Conservation (phyloP, 352 stramenopile species). For the Globisporangium perplexum region DNA sequence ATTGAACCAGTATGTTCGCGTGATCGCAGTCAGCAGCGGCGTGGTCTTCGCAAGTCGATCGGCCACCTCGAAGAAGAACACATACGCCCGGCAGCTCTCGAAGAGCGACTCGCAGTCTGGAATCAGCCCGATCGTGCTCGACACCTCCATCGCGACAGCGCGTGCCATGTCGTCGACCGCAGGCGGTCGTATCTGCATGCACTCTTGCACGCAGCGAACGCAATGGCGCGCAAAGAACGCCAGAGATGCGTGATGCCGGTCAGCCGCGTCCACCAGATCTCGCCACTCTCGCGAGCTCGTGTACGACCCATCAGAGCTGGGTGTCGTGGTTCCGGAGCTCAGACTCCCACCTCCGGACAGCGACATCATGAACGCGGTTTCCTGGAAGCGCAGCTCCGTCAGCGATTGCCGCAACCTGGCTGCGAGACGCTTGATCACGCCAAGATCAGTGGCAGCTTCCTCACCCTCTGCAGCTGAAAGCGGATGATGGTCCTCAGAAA, state of each 20-base stretch:
- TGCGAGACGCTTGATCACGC: not conserved
- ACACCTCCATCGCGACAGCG: slow-evolving; percentile 25
- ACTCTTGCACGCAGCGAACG: not conserved
- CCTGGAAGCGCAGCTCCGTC: slow-evolving; percentile 12
- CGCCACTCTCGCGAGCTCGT: slow-evolving; percentile 21
- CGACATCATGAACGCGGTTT: slow-evolving; percentile 10
- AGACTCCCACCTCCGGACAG: not conserved
- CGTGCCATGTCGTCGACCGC: slow-evolving; percentile 3
- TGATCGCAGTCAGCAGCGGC: slow-evolving; percentile 50
- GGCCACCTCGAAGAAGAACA: slow-evolving; percentile 67
- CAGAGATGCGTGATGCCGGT: slow-evolving; percentile 27
- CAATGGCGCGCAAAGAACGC: slow-evolving; percentile 13
- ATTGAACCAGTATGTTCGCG: slow-evolving; percentile 53
- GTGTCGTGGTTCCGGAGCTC: not conserved
- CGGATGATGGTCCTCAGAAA: not conserved
- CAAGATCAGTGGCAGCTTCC: not conserved
- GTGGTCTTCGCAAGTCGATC: slow-evolving; percentile 37
- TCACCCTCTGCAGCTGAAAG: not conserved
- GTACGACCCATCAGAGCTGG: slow-evolving; percentile 1
- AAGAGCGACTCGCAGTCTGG: slow-evolving; percentile 60
- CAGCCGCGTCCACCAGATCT: slow-evolving; percentile 22
- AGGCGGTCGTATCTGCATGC: not conserved
- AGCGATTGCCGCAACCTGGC: slow-evolving; percentile 9
- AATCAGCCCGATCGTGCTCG: slow-evolving; percentile 35
- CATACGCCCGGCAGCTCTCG: slow-evolving; percentile 40